phyloP scores from a whole-genome alignment of 805 yeast species.

The Cyberlindnera xishuangbannaensis region DNA sequence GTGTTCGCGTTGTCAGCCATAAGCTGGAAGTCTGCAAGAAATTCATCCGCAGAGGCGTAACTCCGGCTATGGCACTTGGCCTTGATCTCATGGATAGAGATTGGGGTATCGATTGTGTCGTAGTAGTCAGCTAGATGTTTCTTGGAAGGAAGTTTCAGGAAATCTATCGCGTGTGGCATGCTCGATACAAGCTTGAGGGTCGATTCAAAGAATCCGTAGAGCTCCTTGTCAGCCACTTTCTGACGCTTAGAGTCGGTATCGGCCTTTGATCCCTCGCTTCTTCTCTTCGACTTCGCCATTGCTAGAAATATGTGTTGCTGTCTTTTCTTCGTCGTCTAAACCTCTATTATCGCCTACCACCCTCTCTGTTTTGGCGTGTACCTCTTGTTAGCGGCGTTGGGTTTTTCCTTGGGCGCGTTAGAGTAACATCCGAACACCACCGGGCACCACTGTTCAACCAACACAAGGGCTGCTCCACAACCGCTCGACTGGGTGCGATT shows the following conservation, averaged over 20 bases:
- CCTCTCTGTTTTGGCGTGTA: too few relatives aligned
- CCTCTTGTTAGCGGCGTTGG: too few relatives aligned
- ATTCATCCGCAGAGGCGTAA: slow-evolving; percentile 32
- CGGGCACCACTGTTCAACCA: too few relatives aligned
- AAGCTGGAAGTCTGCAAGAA: slow-evolving; percentile 55
- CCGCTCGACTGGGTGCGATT: too few relatives aligned
- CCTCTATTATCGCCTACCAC: too few relatives aligned
- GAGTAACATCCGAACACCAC: too few relatives aligned
- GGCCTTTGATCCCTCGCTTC: slow-evolving; percentile 14
- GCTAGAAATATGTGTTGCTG: too few relatives aligned
- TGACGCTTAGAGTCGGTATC: slow-evolving; percentile 12
- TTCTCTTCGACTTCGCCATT: slow-evolving; percentile 17
- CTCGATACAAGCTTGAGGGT: slow-evolving; percentile 30
- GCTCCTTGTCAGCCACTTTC: slow-evolving; percentile 14
- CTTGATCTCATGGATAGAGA: slow-evolving; percentile 63
- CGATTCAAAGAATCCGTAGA: slow-evolving; percentile 27
- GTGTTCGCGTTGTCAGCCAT: slow-evolving; percentile 67
- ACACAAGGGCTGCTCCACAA: too few relatives aligned
- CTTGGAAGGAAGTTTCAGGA: slow-evolving; percentile 67
- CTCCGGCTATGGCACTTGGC: slow-evolving; percentile 32
- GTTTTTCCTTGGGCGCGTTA: too few relatives aligned
- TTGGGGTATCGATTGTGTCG: slow-evolving; percentile 58
- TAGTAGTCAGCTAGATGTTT: slow-evolving; percentile 79
- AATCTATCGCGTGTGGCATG: slow-evolving; percentile 37
- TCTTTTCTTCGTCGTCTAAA: too few relatives aligned